Percentiles rank a stretch among this genome's conserved stretches.
Conservation (phyloP, 257 asterid species). For the Solanum habrochaites region DNA sequence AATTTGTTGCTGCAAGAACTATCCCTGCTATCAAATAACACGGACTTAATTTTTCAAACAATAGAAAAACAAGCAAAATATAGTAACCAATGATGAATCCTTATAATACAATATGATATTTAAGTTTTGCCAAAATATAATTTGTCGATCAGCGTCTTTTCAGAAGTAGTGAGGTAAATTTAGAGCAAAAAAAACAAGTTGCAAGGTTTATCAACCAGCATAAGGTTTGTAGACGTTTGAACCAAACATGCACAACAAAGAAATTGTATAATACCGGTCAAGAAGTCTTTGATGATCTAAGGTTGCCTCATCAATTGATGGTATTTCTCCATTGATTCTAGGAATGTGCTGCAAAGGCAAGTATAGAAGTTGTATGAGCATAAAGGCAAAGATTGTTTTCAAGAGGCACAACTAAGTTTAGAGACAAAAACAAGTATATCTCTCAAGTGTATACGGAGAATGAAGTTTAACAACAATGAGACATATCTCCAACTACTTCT, state of each 20-base stretch:
- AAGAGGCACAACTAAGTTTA: not conserved
- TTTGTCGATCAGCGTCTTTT: not conserved
- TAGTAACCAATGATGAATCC: not conserved
- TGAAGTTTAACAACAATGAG: not conserved
- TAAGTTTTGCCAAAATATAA: not conserved
- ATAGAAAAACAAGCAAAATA: not conserved
- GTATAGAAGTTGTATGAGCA: not conserved
- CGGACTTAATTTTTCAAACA: not conserved
- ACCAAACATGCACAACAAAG: not conserved
- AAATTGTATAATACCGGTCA: slow-evolving; percentile 44
- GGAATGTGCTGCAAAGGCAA: slow-evolving; percentile 76
- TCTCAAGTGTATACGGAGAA: not conserved
- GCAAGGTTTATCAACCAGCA: not conserved
- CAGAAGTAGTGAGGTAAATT: not conserved
- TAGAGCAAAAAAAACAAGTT: not conserved
- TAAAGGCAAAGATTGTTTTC: not conserved
- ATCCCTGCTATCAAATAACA: not conserved
- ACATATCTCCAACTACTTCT: not conserved
- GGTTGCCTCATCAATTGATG: slow-evolving; percentile 85
- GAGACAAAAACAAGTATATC: not conserved
- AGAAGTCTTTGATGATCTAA: slow-evolving; percentile 92
- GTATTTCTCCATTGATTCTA: slow-evolving; percentile 86
- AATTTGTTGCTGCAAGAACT: not conserved
- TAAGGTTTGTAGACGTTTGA: not conserved
- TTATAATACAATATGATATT: not conserved